Evolutionary conservation across 345 rosid genomes (phyloP).

Genomic region (Microthlaspi erraticum): DNA sequence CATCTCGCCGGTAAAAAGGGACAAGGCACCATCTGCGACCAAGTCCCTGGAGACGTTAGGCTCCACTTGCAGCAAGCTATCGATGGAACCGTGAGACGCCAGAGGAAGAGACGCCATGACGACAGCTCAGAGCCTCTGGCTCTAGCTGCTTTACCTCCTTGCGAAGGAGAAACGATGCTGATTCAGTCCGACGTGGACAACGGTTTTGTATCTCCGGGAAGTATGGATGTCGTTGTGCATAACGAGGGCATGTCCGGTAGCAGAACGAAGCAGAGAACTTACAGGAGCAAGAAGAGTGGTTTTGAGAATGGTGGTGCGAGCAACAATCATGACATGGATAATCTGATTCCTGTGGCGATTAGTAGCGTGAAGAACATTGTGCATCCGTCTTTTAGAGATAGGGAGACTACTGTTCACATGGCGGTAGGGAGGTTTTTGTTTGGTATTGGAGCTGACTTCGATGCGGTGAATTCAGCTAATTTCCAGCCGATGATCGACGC

Average conservation of each 20-base stretch:
- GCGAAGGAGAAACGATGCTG: slow-evolving; percentile 41
- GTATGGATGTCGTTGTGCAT: slow-evolving; percentile 29
- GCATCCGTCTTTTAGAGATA: slow-evolving; percentile 39
- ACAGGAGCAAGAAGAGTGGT: slow-evolving; percentile 46
- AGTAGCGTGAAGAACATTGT: slow-evolving; percentile 43
- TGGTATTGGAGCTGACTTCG: slow-evolving; percentile 80
- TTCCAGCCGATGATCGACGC: slow-evolving; percentile 75
- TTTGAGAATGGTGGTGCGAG: slow-evolving; percentile 51
- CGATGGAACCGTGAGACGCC: slow-evolving; percentile 67
- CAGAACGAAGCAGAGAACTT: slow-evolving; percentile 43
- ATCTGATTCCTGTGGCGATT: slow-evolving; percentile 41
- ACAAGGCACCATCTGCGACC: slow-evolving; percentile 72
- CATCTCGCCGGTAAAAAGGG: slow-evolving; percentile 93
- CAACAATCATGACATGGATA: slow-evolving; percentile 35
- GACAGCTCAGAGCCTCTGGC: slow-evolving; percentile 53
- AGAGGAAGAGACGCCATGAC: slow-evolving; percentile 72
- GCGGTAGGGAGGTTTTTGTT: slow-evolving; percentile 70
- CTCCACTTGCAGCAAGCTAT: slow-evolving; percentile 64
- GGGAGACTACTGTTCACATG: slow-evolving; percentile 51
- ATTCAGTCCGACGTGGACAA: slow-evolving; percentile 51
- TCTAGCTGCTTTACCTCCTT: slow-evolving; percentile 46
- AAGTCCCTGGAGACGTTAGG: slow-evolving; percentile 69
- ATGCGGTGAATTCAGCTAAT: slow-evolving; percentile 69
- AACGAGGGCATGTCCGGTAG: slow-evolving; percentile 26
- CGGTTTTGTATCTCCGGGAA: slow-evolving; percentile 25